These are phyloP conservation scores for Penicillium paneum DNA, from an alignment of 2,329 filamentous ascomycete genomes.

Conservation along the genomic window DNA sequence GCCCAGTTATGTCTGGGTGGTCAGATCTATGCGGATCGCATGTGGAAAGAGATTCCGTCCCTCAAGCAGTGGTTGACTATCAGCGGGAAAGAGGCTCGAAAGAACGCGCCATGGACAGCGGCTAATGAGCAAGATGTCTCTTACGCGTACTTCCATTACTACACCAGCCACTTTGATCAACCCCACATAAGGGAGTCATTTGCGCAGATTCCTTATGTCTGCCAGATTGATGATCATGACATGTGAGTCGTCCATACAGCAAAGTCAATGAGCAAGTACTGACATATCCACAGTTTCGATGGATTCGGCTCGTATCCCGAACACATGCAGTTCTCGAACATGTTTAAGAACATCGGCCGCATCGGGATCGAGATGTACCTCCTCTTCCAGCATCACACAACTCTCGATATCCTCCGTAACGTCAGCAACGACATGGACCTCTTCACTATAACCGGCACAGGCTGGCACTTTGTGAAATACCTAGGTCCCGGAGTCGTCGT, in stretches of 20 bases:
- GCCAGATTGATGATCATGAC: conserved; percentile 94
- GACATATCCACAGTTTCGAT: conserved; percentile 66
- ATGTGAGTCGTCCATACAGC: conserved; percentile 64
- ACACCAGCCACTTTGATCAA: conserved; percentile 97
- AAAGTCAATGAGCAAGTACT: conserved; percentile 3
- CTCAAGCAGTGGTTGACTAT: conserved; percentile 94
- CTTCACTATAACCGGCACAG: conserved; percentile 94
- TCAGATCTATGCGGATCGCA: conserved; percentile 89
- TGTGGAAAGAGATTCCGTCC: conserved; percentile 94
- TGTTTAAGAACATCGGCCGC: conserved; percentile 97
- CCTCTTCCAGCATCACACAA: conserved; percentile 97
- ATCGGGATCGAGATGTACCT: conserved; percentile 97
- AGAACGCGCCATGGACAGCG: conserved; percentile 86
- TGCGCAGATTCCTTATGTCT: conserved; percentile 91
- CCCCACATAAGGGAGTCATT: conserved; percentile 92
- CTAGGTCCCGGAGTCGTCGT: conserved; percentile 87
- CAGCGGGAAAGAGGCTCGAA: conserved; percentile 88
- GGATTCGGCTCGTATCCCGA: conserved; percentile 96
- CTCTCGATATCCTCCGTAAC: conserved; percentile 85
- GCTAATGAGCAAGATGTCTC: conserved; percentile 92
- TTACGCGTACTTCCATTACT: conserved; percentile 98
- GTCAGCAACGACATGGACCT: conserved; percentile 84
- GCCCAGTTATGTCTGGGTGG: conserved; percentile 87
- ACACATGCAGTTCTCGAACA: conserved; percentile 95
- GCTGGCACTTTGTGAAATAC: conserved; percentile 98